Evolutionary conservation across 2,329 filamentous ascomycete genomes (phyloP), one percentile per base, ranked within the genome.

Genomic region (Pseudocercospora cruenta): DNA sequence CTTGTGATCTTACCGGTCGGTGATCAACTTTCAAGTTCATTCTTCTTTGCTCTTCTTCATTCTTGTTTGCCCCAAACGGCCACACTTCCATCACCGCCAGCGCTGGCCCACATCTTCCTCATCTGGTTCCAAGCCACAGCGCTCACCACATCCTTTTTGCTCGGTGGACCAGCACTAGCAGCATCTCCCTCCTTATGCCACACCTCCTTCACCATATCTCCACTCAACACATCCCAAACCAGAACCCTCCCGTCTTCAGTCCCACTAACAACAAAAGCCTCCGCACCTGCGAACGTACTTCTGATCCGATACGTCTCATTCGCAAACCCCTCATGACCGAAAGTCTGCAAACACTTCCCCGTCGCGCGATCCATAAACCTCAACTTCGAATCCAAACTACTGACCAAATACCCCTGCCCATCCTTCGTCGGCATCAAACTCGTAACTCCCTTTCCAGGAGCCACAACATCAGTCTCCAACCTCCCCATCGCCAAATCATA

Each of bases 151-250:
- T 82, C 79, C 65, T 78, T 82, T 49, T 70, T 69, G 3, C 31
- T 73, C 43, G 87, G 81, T 57, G 19, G 53, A 28, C 66, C 71
- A 19, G 68, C 72, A 47, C 66, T 66, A 9, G 73, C 54, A 75
- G 36, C 58, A 3, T 55, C 64, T 14, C 66, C 67, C 58, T 72
- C 67, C 22, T 75, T 76, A 66, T 84, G 82, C 39, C 77, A 79
- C 5, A 97, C 79, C 70, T 82, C 87, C 33, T 90, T 87, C 65
- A 87, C 82, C 59, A 91, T 76, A 62, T 88, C 86, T 1, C 92
- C 94, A 5, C 86, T 90, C 62, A 97, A 77, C 21, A 96, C 81
- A 80, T 97, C 93, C 94, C 94, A 98, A 1, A 88, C 92, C 82
- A 90, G 89, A 7, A 93, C 79, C 73, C 84, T 83, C 2, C 91